Evolutionary conservation across 2,329 filamentous ascomycete genomes (phyloP).

Genomic region (Lasiodiplodia sp.): DNA sequence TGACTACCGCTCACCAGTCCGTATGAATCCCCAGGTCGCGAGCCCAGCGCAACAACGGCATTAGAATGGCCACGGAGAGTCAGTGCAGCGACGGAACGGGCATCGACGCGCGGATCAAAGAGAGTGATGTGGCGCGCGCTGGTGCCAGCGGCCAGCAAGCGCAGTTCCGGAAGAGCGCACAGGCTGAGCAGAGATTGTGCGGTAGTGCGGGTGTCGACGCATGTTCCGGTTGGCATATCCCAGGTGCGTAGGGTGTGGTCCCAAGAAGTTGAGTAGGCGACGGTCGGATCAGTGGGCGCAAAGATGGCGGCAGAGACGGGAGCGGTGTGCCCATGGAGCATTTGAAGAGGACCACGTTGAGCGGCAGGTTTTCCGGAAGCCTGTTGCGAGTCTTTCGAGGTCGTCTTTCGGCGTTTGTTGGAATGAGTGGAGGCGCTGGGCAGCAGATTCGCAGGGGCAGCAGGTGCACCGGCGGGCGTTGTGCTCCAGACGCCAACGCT

Average conservation of each 20-base stretch:
- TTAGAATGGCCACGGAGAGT: slow-evolving; percentile 92
- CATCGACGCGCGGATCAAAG: slow-evolving; percentile 85
- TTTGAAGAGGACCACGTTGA: slow-evolving; percentile 79
- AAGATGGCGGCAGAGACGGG: slow-evolving; percentile 83
- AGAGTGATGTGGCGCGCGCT: slow-evolving; percentile 87
- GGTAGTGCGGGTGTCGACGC: slow-evolving; percentile 84
- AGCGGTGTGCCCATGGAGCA: slow-evolving; percentile 75
- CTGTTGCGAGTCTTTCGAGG: slow-evolving; percentile 59
- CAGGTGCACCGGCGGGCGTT: slow-evolving; percentile 76
- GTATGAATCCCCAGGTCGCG: slow-evolving; percentile 73
- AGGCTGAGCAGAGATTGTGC: slow-evolving; percentile 84
- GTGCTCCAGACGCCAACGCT: slow-evolving; percentile 88
- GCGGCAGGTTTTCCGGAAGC: slow-evolving; percentile 68
- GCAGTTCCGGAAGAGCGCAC: slow-evolving; percentile 71
- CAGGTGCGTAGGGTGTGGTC: slow-evolving; percentile 92
- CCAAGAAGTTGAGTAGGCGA: slow-evolving; percentile 89
- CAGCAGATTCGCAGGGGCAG: slow-evolving; percentile 73
- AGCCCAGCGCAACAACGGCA: slow-evolving; percentile 66
- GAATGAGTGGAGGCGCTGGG: slow-evolving; percentile 68
- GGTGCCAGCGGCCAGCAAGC: slow-evolving; percentile 76
- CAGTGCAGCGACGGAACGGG: slow-evolving; percentile 80
- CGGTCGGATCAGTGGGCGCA: slow-evolving; percentile 82
- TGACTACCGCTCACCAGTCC: slow-evolving; percentile 89
- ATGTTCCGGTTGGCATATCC: slow-evolving; percentile 80
- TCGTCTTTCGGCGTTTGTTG: slow-evolving; percentile 78